Evolutionary conservation across 352 stramenopile species (phyloP).

Genomic region (Phytopythium cucurbitacearum): DNA sequence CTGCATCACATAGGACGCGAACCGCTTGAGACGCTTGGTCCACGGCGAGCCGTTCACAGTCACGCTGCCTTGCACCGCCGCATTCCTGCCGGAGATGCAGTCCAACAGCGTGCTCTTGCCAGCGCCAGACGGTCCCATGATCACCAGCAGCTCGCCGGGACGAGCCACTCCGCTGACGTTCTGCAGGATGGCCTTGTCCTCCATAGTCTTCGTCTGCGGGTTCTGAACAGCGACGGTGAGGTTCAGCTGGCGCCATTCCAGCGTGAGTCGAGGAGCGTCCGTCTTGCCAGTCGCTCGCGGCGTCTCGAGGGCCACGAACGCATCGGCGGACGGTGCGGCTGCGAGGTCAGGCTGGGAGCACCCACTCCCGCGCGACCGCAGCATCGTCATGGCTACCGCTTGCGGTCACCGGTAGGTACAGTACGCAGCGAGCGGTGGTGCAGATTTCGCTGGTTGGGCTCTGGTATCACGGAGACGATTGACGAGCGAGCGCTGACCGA

Average conservation of each 20-base stretch:
- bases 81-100: conserved; percentile 89
- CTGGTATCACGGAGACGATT: no score
- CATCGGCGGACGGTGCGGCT: no score
- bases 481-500: no score
- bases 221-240: conserved; percentile 23
- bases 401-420: no score
- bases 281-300: background rate
- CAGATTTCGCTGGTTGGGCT: no score
- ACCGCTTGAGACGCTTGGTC: conserved; percentile 11
- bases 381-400: no score
- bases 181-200: conserved; percentile 36
- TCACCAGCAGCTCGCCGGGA: conserved; percentile 34
- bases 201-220: conserved; percentile 18
- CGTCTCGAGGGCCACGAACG: no score
- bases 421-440: no score
- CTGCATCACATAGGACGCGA: conserved; percentile 70
- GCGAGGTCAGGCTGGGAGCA: no score
- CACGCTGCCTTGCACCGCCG: conserved; percentile 39
- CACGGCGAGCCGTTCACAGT: conserved; percentile 54
- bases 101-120: conserved; percentile 91
- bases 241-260: conserved; percentile 28
- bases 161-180: conserved; percentile 28
- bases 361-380: no score
- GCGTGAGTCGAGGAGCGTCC: conserved; percentile 4
- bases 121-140: conserved; percentile 48